These are phyloP conservation scores for Stagonosporopsis vannaccii DNA, from an alignment of 2,329 filamentous ascomycete species.

Conservation along the genomic window DNA sequence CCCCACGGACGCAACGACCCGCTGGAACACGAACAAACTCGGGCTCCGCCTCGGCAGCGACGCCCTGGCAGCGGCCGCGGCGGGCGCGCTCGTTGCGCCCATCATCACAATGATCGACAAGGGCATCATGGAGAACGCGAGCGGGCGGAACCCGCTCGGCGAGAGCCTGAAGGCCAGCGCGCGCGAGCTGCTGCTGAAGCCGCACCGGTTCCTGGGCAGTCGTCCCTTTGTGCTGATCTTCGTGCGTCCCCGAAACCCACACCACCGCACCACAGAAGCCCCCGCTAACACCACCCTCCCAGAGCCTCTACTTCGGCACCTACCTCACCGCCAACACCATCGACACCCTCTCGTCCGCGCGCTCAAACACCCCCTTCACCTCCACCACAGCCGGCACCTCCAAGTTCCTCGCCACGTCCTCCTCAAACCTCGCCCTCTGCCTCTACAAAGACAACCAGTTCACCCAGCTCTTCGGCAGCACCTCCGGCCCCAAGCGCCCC, in stretches of 20 bases:
- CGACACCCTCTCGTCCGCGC: constrained; percentile 78
- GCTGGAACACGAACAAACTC: constrained; percentile 80
- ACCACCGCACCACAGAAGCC: background rate
- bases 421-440: constrained; percentile 84
- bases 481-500: constrained; percentile 54
- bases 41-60: constrained; percentile 72
- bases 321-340: constrained; percentile 88
- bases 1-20: constrained; percentile 1
- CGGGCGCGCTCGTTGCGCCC: constrained; percentile 80
- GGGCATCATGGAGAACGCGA: constrained; percentile 84
- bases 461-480: constrained; percentile 76
- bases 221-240: constrained; percentile 73
- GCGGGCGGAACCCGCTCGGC: constrained; percentile 67
- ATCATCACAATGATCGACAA: constrained; percentile 85
- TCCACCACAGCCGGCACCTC: constrained; percentile 74
- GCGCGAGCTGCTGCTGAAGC: constrained; percentile 63
- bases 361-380: constrained; percentile 61
- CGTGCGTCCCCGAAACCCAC: constrained; percentile 30
- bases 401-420: constrained; percentile 82
- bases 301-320: constrained; percentile 81
- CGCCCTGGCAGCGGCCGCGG: constrained; percentile 70
- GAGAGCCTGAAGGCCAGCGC: constrained; percentile 68
- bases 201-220: constrained; percentile 67
- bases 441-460: constrained; percentile 91
- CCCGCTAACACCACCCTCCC: background rate